These are phyloP conservation scores for Diaporthe longicolla DNA, from an alignment of 2,329 filamentous ascomycete species.

Conservation along the genomic window DNA sequence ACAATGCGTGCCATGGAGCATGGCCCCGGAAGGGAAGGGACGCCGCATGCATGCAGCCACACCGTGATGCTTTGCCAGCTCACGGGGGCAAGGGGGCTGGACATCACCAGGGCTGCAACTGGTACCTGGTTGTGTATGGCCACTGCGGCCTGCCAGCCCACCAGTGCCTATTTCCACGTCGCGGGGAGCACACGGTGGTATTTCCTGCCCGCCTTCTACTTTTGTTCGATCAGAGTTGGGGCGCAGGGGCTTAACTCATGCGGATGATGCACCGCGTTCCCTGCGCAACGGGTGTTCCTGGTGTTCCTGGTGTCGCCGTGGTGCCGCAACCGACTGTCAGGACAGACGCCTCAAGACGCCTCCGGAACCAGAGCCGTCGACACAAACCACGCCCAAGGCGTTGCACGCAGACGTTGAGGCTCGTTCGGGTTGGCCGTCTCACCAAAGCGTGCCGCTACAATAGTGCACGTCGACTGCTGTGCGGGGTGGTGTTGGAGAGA, in stretches of 20 bases:
- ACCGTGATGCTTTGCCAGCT: conserved; percentile 29
- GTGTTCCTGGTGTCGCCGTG: conserved; percentile 2
- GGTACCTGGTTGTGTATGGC: neutral
- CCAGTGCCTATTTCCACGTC: neutral
- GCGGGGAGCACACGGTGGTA: neutral
- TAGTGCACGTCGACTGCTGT: conserved; percentile 4
- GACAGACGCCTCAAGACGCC: conserved; percentile 28
- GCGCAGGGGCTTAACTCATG: neutral
- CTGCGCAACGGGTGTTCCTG: neutral
- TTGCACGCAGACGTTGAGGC: neutral
- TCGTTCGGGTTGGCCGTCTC: conserved; percentile 21
- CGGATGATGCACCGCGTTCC: neutral
- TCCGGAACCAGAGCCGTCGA: conserved; percentile 2
- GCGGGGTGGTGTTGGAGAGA: neutral
- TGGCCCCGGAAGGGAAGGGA: neutral
- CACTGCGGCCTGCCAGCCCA: neutral
- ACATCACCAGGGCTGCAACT: neutral
- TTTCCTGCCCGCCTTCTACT: too few species aligned
- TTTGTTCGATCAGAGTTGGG: neutral
- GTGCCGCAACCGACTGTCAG: conserved; percentile 29
- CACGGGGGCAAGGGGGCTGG: neutral
- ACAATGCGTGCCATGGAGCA: conserved; percentile 11
- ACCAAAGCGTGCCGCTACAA: conserved; percentile 17
- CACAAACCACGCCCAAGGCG: conserved; percentile 7
- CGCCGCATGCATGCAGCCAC: conserved; percentile 19